Evolutionary conservation across 352 stramenopile genomes (phyloP), one percentile per base, ranked within the genome.

Genomic region (Pythium biforme): DNA sequence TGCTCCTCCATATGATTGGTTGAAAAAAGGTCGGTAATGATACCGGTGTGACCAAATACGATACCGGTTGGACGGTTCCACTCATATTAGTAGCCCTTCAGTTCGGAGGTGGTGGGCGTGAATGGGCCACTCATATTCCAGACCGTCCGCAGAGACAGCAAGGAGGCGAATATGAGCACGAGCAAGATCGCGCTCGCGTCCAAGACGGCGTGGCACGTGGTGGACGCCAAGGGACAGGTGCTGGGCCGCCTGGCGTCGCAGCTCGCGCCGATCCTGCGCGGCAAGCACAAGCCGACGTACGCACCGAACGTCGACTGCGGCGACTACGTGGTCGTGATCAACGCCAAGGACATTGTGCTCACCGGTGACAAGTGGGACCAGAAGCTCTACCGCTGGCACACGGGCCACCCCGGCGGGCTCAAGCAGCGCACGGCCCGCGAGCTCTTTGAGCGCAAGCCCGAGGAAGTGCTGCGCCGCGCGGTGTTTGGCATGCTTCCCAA

Each of bases 221-320:
- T 99, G 50, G 96, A 99, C 74, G 97, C 96, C 53, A 89, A 96
- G 59, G 89, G 93, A 23, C 94, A 99, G 77, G 93, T 98, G 37
- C 88, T 99, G 15, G 97, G 97, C 11, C 92, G 97, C 7, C 73
- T 99, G 43, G 96, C 97, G 27, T 97, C 89, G 53, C 92, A 98
- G 69, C 91, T 99, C 41, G 92, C 96, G 40, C 92, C 90, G 15
- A 97, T 99, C 67, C 80, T 99, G 22, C 93, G 88, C 55, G 97
- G 97, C 53, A 99, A 99, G 76, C 97, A 99, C 85, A 99, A 99
- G 75, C 97, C 97, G 9, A 99, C 95, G 54, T 99, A 97, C 79
- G 84, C 88, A 49, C 97, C 97, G 12, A 98, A 99, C 74, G 81
- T 94, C n/a, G 97, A 99, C 81, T 98, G 95, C 77, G 97, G 97